Evolutionary conservation across 75 land plant species (phyloP), one percentile per base, ranked within the genome.

Genomic region (Sequoia sempervirens): DNA sequence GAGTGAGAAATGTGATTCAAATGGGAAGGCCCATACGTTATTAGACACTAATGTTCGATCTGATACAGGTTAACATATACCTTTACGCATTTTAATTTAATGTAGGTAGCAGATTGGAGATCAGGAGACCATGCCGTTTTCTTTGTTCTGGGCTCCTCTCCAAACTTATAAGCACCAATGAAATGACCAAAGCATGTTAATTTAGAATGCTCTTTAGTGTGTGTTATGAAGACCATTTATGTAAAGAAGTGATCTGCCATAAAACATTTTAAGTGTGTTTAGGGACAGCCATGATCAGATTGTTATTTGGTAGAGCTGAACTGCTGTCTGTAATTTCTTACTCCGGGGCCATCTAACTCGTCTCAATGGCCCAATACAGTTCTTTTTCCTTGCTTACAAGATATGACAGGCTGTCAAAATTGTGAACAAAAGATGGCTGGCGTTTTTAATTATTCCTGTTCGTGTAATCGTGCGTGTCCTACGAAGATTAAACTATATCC

Each of bases 1-100:
- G 50, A 78, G 80, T 78, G 80, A 78, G 80, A 43, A 18, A 32
- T 81, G 54, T 81, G 66, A 54, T 10, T 50, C 82, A 17, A 81
- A 81, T 53, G 82, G 82, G 82, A 81, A 81, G 82, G 82, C 15
- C 66, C 80, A 78, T 78, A 78, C 80, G 3, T 78, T 78, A 78
- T 40, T 78, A 78, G 80, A 78, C 45, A 32, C 80, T 26, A 78
- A 78, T 43, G 80, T 45, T 78, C 80, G 80, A 23, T 78, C 80
- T 78, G 80, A 78, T 26, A 78, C 80, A 78, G 80, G 80, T 78
- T 78, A 26, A 78, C 45, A 78, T 78, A 45, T 26, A 26, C 50
- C 14, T n/a, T 20, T 43, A 45, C n/a, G 50, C 50, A 4, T 78
- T 43, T 43, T 43, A n/a, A 78, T 78, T 78, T 26, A 78, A 78